Evolutionary conservation across 2,329 filamentous ascomycete species (phyloP).

Genomic region (Clarireedia monteithiana): DNA sequence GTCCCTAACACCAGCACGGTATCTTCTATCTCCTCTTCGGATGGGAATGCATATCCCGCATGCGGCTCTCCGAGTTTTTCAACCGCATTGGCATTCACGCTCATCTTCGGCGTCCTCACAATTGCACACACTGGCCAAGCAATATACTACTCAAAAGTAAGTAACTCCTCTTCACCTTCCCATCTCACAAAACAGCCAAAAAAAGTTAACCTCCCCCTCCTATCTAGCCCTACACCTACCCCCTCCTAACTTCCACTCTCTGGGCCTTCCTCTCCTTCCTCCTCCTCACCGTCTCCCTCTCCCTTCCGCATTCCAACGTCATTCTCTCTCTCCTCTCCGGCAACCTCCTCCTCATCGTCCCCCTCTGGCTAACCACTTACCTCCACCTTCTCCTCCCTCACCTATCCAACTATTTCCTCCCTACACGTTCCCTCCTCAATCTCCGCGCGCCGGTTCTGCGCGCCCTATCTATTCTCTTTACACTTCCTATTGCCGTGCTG

Average conservation of each 20-base stretch:
- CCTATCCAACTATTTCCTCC: constrained; percentile 31
- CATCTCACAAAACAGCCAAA: too few relatives aligned
- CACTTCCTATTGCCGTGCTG: not conserved
- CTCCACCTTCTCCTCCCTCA: constrained; percentile 28
- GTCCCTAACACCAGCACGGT: constrained; percentile 7
- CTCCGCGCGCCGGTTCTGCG: not conserved
- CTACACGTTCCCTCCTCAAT: constrained; percentile 8
- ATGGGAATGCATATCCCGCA: too few relatives aligned
- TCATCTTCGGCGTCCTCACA: constrained; percentile 30
- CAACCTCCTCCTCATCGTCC: constrained; percentile 33
- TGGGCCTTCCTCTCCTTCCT: constrained; percentile 37
- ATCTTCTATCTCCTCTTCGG: constrained; percentile 31
- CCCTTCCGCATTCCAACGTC: constrained; percentile 27
- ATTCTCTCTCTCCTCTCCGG: constrained; percentile 31
- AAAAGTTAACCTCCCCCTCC: not conserved
- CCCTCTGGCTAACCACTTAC: constrained; percentile 29
- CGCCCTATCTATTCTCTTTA: not conserved
- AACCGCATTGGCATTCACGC: constrained; percentile 30
- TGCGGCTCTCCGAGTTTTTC: constrained; percentile 32
- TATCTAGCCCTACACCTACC: not conserved
- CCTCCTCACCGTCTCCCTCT: constrained; percentile 34
- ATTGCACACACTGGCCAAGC: constrained; percentile 31
- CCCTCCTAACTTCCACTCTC: constrained; percentile 32
- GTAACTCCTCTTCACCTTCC: not conserved
- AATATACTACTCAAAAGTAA: constrained; percentile 28